Base-by-base conservation (phyloP, 1,284 basidiomycete genomes). In the Athelia sp. region DNA sequence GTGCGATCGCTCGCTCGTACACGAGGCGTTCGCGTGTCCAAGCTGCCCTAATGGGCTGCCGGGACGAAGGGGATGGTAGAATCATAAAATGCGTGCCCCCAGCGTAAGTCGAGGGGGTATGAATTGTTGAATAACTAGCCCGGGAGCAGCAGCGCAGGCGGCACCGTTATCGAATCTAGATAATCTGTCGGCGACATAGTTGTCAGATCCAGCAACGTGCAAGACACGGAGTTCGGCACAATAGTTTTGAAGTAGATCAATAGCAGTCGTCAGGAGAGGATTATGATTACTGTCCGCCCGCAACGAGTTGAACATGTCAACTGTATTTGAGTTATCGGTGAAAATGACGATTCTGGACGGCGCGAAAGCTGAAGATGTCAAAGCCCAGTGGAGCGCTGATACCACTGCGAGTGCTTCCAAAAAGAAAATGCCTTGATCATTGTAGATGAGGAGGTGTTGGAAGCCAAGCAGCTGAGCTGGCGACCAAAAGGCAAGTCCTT, bases 241-340 rank as follows among this genome's bases (percentile, higher is more conserved):
- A 4, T 42, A 24, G 9, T 18, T 1, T 0, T 63, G 31, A 2
- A 60, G 17, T 1, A 50, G 32, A 43, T 61, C 54, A 15, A 58
- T 55, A 2, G 52, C 51, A 2, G 34, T 24, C 2, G 48, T 40
- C 0, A 67, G 43, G 15, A 64, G 53, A 42, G 43, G 45, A 38
- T 65, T 65, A 31, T 62, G 57, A 0, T 22, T 14, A 0, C 58
- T 53, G 0, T 47, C 13, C 0, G 58, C 59, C 0, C 38, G 24
- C 0, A 66, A 45, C 0, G 58, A 51, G 49, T 57, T 54, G 46
- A 64, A 66, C 2, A 65, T 48, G 13, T 51, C 29, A 1, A 64
- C 56, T 0, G 62, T 54, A 46, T 64, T 63, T 9, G 53, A 13
- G 40, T 55, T 66, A 32, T 68, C 62, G 0, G 56, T 56, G 29